Conservation (phyloP, 495 filamentous ascomycete species). For the Neurospora sublineolata region DNA sequence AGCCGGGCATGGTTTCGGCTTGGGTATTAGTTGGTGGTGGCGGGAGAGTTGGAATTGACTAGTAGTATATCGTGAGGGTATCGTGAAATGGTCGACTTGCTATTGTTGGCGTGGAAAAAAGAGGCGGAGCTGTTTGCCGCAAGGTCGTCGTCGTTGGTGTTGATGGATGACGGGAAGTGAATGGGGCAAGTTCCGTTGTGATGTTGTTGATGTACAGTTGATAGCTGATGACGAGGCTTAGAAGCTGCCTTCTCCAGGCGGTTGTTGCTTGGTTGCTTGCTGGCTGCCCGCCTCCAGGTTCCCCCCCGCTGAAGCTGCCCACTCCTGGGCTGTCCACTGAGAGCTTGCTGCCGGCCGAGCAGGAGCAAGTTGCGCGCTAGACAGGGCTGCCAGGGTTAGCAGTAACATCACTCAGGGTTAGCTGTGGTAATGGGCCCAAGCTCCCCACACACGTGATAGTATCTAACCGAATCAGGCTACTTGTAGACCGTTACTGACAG, state of each 20-base stretch:
- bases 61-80: not conserved
- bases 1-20: conserved; percentile 63
- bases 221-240: conserved; percentile 32
- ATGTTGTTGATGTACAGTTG: conserved; percentile 7
- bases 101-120: not conserved
- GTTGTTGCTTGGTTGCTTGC: not conserved
- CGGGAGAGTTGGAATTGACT: not conserved
- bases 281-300: not conserved
- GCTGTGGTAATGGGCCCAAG: conserved; percentile 15
- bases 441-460: conserved; percentile 18
- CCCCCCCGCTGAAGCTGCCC: not conserved
- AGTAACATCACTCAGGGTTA: not conserved
- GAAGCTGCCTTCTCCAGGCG: conserved; percentile 23
- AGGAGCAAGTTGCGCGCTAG: not conserved
- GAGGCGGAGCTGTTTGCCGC: not conserved
- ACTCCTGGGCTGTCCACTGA: not conserved
- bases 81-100: not conserved
- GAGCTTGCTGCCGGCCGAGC: not conserved
- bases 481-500: not conserved
- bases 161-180: not conserved
- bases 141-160: not conserved
- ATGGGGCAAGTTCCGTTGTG: conserved; percentile 1
- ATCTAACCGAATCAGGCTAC: conserved; percentile 5
- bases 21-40: conserved; percentile 1
- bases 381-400: not conserved